phyloP scores from a whole-genome alignment of 2,329 filamentous ascomycete species.

The Pestalotiopsis sp. region DNA sequence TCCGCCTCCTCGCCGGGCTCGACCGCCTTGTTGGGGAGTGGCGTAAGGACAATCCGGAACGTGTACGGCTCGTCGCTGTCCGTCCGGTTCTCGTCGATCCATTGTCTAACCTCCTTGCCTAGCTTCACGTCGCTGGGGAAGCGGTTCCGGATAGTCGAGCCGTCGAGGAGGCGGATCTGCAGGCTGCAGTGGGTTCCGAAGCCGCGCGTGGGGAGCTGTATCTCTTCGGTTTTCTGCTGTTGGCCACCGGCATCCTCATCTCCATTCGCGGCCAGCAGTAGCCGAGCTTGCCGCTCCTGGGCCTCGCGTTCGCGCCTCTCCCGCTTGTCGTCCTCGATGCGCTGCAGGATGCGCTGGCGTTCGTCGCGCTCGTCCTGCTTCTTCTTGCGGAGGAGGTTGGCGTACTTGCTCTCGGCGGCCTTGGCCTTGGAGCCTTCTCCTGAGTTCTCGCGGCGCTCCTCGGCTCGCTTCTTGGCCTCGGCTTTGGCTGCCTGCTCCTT shows the following conservation, averaged over 20 bases:
- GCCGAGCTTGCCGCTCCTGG: constrained; percentile 44
- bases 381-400: constrained; percentile 61
- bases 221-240: constrained; percentile 3
- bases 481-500: constrained; percentile 53
- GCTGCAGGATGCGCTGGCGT: constrained; percentile 70
- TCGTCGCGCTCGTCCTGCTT: constrained; percentile 70
- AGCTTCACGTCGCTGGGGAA: constrained; percentile 71
- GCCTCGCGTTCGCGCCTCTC: constrained; percentile 62
- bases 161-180: constrained; percentile 83
- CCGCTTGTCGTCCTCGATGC: constrained; percentile 77
- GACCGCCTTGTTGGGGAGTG: constrained; percentile 74
- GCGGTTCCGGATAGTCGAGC: constrained; percentile 73
- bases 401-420: constrained; percentile 47
- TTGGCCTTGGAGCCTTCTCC: constrained; percentile 28
- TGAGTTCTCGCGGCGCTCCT: constrained; percentile 34
- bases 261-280: constrained; percentile 25
- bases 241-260: constrained; percentile 20
- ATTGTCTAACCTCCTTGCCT: constrained; percentile 68
- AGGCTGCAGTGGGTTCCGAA: constrained; percentile 55
- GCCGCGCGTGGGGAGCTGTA: constrained; percentile 23
- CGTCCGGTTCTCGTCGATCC: constrained; percentile 70
- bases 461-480: constrained; percentile 47
- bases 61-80: constrained; percentile 70
- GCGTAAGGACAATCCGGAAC: constrained; percentile 83
- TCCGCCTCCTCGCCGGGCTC: constrained; percentile 75